A percentile compares a stretch with the other conserved stretches of the same genome.
Conservation (phyloP, 1,284 basidiomycete species). For the Pseudozyma sp. region DNA sequence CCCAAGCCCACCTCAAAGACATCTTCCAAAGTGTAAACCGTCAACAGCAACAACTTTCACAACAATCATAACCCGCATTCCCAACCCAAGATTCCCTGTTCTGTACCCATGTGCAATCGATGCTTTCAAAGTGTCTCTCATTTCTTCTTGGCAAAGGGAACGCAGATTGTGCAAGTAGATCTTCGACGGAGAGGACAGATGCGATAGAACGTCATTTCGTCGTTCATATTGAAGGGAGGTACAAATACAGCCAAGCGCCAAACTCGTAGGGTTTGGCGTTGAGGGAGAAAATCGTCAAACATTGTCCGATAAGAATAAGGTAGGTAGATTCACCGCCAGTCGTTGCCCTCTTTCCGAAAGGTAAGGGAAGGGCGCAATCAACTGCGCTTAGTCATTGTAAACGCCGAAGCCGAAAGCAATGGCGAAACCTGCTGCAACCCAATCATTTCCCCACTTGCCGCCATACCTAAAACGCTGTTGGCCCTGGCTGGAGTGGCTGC, state of each 20-base stretch:
- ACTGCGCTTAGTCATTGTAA: constrained; percentile 14
- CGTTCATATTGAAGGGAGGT: too few species aligned
- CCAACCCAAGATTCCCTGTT: too few species aligned
- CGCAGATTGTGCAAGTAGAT: too few species aligned
- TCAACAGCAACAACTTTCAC: constrained; percentile 29
- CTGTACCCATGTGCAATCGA: too few species aligned
- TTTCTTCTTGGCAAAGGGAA: too few species aligned
- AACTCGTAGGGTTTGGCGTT: background rate
- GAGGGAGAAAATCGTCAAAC: background rate
- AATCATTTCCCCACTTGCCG: constrained; percentile 1
- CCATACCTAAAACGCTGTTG: constrained; percentile 24
- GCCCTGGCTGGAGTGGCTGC: constrained; percentile 19
- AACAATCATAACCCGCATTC: background rate
- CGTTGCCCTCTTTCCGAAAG: too few species aligned
- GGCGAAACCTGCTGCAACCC: constrained; percentile 11
- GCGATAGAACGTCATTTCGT: too few species aligned
- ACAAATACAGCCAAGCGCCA: too few species aligned
- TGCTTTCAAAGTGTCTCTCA: too few species aligned
- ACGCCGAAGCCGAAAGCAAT: constrained; percentile 2
- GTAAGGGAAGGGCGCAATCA: background rate
- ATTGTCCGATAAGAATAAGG: background rate
- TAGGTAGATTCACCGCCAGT: too few species aligned
- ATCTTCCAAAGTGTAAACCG: constrained; percentile 45
- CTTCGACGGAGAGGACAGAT: too few species aligned
- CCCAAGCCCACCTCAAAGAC: constrained; percentile 51